phyloP scores from a whole-genome alignment of 2,329 filamentous ascomycete genomes.

The Xylaria sp. region DNA sequence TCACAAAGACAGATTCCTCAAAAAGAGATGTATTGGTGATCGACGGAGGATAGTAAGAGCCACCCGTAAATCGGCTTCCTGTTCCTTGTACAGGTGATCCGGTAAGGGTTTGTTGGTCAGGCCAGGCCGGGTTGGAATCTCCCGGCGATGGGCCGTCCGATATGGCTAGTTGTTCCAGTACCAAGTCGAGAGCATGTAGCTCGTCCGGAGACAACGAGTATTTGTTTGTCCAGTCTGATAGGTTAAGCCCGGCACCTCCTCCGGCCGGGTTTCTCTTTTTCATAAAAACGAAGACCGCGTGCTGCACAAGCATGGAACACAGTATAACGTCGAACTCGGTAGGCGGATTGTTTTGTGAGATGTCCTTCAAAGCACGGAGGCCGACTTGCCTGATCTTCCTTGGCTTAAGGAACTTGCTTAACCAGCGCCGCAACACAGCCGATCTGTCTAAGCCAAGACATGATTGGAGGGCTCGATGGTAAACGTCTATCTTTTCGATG shows the following conservation, averaged over 20 bases:
- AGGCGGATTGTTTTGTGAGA: slow-evolving; percentile 1
- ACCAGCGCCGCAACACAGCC: slow-evolving; percentile 7
- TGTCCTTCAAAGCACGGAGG: slow-evolving; percentile 11
- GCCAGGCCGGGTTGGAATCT: slow-evolving; percentile 1
- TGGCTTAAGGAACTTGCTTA: not conserved
- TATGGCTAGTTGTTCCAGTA: slow-evolving; percentile 7
- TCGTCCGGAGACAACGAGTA: slow-evolving; percentile 1
- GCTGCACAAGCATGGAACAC: slow-evolving; percentile 18
- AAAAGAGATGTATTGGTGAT: slow-evolving; percentile 9
- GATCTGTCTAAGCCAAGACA: not conserved
- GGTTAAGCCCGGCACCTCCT: slow-evolving; percentile 7
- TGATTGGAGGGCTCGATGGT: slow-evolving; percentile 11
- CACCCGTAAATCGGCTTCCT: slow-evolving; percentile 7
- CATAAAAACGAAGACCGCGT: slow-evolving; percentile 7
- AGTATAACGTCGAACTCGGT: slow-evolving; percentile 13
- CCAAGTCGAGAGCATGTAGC: slow-evolving; percentile 1
- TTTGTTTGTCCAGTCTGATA: slow-evolving; percentile 8
- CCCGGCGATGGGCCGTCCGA: not conserved
- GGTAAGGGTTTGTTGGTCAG: not conserved
- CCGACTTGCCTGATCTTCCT: slow-evolving; percentile 13
- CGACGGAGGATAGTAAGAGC: slow-evolving; percentile 2
- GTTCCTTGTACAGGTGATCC: slow-evolving; percentile 9
- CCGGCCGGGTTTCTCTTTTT: slow-evolving; percentile 5
- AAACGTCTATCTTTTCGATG: slow-evolving; percentile 11
- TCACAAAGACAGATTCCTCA: not conserved